Evolutionary conservation across 345 rosid genomes (phyloP).

Genomic region (Balakata baccata): DNA sequence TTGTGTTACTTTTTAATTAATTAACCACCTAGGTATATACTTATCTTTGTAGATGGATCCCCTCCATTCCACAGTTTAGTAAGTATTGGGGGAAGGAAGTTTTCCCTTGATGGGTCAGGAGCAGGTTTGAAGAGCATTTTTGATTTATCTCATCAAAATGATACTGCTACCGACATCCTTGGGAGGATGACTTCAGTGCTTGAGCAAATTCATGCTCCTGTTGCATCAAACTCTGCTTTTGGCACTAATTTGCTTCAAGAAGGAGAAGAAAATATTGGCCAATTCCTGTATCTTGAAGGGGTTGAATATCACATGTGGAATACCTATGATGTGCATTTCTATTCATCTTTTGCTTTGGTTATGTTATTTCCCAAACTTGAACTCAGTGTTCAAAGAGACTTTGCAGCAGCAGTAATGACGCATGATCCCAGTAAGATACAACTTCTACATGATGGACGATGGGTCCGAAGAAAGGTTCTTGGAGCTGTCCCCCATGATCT

Average conservation of each 20-base stretch:
- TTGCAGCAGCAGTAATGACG: constrained; percentile 89
- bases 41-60: constrained; percentile 58
- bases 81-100: constrained; percentile 55
- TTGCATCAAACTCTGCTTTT: constrained; percentile 68
- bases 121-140: constrained; percentile 30
- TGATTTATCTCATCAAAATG: constrained; percentile 34
- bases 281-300: constrained; percentile 91
- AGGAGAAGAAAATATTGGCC: constrained; percentile 96
- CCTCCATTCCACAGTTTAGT: constrained; percentile 67
- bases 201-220: constrained; percentile 59
- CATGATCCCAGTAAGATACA: constrained; percentile 74
- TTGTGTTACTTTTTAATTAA: neutral
- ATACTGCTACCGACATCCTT: constrained; percentile 58
- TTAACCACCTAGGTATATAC: neutral
- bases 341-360: constrained; percentile 77
- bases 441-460: constrained; percentile 56
- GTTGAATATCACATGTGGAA: constrained; percentile 91
- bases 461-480: constrained; percentile 72
- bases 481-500: constrained; percentile 97
- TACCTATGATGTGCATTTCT: constrained; percentile 94
- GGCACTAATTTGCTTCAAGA: constrained; percentile 82
- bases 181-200: constrained; percentile 67
- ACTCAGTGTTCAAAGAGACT: constrained; percentile 89
- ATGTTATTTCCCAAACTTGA: constrained; percentile 87
- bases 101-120: constrained; percentile 68